Evolutionary conservation across 2,329 filamentous ascomycete species (phyloP).

Genomic region (Fusarium oxysporum): DNA sequence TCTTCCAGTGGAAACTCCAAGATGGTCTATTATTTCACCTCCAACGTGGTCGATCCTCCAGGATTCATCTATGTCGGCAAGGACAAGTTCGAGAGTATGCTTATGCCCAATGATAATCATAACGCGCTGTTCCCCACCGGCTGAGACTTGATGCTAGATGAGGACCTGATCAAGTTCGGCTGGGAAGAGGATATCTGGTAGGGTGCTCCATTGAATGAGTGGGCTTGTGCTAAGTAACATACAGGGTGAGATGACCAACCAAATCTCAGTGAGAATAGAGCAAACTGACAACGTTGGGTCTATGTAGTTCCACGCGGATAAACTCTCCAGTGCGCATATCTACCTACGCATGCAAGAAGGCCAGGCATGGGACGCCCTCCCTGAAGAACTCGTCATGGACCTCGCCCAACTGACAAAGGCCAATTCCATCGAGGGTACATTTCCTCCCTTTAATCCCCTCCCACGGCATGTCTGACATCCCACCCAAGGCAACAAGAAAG

Average conservation of each 20-base stretch:
- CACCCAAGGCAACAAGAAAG: slow-evolving; percentile 89
- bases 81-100: slow-evolving; percentile 97
- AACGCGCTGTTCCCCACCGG: slow-evolving; percentile 10
- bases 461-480: not conserved
- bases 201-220: slow-evolving; percentile 38
- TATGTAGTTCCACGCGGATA: slow-evolving; percentile 91
- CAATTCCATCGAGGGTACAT: slow-evolving; percentile 91
- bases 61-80: slow-evolving; percentile 97
- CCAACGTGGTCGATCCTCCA: slow-evolving; percentile 81
- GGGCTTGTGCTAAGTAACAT: slow-evolving; percentile 13
- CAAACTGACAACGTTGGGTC: not conserved
- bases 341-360: slow-evolving; percentile 87
- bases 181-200: slow-evolving; percentile 97
- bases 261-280: not conserved
- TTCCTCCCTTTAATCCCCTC: not conserved
- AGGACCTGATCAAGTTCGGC: slow-evolving; percentile 94
- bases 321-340: slow-evolving; percentile 95
- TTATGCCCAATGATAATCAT: slow-evolving; percentile 16
- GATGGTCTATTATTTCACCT: slow-evolving; percentile 98
- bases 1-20: rapidly evolving
- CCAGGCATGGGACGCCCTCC: slow-evolving; percentile 86
- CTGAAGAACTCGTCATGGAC: slow-evolving; percentile 79
- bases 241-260: slow-evolving; percentile 36
- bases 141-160: slow-evolving; percentile 70
- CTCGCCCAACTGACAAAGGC: slow-evolving; percentile 98